These are phyloP conservation scores for Rhizopogon vesiculosus DNA, from an alignment of 768 basidiomycete species.

Conservation along the genomic window DNA sequence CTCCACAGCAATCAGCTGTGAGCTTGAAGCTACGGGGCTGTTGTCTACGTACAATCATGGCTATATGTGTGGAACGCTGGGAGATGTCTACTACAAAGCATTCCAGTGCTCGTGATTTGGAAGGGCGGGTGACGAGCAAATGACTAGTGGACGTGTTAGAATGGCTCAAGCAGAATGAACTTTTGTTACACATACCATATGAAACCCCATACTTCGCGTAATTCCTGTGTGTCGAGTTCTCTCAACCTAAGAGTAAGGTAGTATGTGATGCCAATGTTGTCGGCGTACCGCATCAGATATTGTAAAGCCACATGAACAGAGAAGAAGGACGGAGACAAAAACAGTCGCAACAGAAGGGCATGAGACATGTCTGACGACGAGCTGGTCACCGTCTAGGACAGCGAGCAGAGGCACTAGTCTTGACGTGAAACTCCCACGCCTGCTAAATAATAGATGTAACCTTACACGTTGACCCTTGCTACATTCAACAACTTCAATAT, in stretches of 20 bases:
- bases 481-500: conserved; percentile 6
- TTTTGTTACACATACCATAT: conserved; percentile 55
- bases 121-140: conserved; percentile 88
- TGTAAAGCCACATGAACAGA: conserved; percentile 90
- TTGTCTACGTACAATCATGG: conserved; percentile 76
- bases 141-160: conserved; percentile 52
- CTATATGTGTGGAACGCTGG: conserved; percentile 90
- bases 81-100: conserved; percentile 88
- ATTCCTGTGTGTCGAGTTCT: conserved; percentile 61
- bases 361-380: conserved; percentile 54
- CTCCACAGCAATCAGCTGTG: conserved; percentile 33
- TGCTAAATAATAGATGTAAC: neutral
- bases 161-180: conserved; percentile 2
- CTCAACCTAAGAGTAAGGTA: conserved; percentile 76
- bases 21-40: conserved; percentile 10
- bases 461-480: conserved; percentile 1
- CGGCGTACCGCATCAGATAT: conserved; percentile 76
- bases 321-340: conserved; percentile 90
- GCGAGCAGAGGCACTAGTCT: neutral
- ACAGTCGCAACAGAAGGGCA: conserved; percentile 86
- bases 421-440: conserved; percentile 5
- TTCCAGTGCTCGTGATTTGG: conserved; percentile 89
- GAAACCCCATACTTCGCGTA: conserved; percentile 87
- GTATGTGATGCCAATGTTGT: conserved; percentile 90
- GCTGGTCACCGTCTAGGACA: conserved; percentile 8